Percentiles rank a stretch among this genome's conserved stretches.
Conservation (phyloP, 306 rosid species). For the Urtica urens region DNA sequence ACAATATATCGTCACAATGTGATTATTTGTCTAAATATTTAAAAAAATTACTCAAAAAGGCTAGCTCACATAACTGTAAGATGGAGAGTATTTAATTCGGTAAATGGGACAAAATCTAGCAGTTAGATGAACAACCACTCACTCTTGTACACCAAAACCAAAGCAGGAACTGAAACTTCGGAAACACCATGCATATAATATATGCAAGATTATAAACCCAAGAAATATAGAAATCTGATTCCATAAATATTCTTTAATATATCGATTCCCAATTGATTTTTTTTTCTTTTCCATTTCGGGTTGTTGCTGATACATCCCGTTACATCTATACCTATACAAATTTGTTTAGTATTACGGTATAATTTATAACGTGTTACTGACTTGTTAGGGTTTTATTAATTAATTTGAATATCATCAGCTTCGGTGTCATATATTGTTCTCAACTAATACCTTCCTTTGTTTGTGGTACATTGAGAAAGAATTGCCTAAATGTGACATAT, state of each 20-base stretch:
- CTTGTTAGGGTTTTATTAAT: background rate
- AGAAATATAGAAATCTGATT: slow-evolving; percentile 45
- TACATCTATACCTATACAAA: background rate
- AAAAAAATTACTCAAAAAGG: background rate
- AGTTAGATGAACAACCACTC: slow-evolving; percentile 40
- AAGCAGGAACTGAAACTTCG: slow-evolving; percentile 31
- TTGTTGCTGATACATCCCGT: slow-evolving; percentile 28
- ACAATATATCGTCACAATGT: background rate
- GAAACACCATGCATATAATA: slow-evolving; percentile 1
- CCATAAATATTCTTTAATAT: too few relatives aligned
- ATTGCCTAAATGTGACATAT: slow-evolving; percentile 53
- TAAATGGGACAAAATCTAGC: slow-evolving; percentile 38
- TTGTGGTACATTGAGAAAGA: slow-evolving; percentile 23
- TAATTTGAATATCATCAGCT: slow-evolving; percentile 5
- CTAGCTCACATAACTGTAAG: background rate
- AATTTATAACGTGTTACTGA: too few relatives aligned
- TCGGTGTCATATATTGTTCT: slow-evolving; percentile 18
- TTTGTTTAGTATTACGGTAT: background rate
- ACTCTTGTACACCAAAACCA: slow-evolving; percentile 15
- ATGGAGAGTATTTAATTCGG: background rate
- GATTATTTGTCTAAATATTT: background rate
- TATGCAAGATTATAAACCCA: slow-evolving; percentile 10
- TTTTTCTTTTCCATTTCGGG: slow-evolving; percentile 18
- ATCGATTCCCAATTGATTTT: slow-evolving; percentile 10
- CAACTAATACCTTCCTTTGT: slow-evolving; percentile 15